Evolutionary conservation across 2,329 filamentous ascomycete genomes (phyloP), one percentile per base, ranked within the genome.

Genomic region (Xylariaceae sp.): DNA sequence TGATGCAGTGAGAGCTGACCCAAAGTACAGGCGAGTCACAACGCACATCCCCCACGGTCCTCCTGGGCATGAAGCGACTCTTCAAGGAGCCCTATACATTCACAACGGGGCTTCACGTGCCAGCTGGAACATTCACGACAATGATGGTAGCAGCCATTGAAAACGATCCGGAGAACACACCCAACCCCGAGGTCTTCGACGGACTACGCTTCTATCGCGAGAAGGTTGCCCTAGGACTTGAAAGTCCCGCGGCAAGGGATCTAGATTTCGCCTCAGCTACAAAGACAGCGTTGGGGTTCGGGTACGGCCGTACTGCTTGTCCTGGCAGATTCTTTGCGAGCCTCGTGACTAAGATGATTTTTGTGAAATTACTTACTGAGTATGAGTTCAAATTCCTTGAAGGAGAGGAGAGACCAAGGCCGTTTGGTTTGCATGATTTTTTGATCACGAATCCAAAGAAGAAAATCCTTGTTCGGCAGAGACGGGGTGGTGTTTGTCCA

Each of bases 281-380:
- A 18, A 41, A 49, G 5, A 59, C 64, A 4, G 58, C 64, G 19
- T 59, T 67, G 6, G 60, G 54, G 7, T 73, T 71, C 45, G 70
- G 70, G 0, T 65, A 69, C 44, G 69, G 70, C 7, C 40, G 59
- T 27, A 61, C 67, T 39, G 60, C 66, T 0, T 69, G 67, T 45
- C 66, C 67, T 6, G 66, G 67, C 0, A 57, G 66, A 0, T 67
- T 65, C 52, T 66, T 66, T 42, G 66, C 66, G 1, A 51, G 53
- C 17, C 52, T 59, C 7, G 53, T 60, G 31, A 58, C 68, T 39
- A 68, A 68, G 53, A 61, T 66, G 36, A 46, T 66, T 6, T 31
- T 67, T 35, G 56, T 54, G 6, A 53, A 59, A 51, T 15, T 66
- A 35, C 51, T 67, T 4, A 44, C 54, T 11, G 51, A 61, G 14